phyloP scores from a whole-genome alignment of 148 eudicot genomes.

The Persicaria tinctoria region DNA sequence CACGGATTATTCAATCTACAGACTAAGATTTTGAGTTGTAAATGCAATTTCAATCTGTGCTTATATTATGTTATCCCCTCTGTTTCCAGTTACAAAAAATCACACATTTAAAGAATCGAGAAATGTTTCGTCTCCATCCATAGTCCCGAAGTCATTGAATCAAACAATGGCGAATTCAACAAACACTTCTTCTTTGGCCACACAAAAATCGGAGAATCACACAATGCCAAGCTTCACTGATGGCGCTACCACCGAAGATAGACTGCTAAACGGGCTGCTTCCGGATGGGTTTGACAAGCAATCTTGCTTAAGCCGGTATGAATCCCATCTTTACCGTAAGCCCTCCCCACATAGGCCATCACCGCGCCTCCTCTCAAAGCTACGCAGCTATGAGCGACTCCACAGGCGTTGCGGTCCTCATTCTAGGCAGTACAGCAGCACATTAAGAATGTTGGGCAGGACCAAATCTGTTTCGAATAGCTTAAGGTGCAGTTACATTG shows the following conservation, averaged over 20 bases:
- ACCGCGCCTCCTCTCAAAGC: constrained; percentile 47
- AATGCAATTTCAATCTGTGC: too few relatives aligned
- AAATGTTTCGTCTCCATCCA: not conserved
- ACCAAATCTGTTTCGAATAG: not conserved
- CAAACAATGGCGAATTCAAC: not conserved
- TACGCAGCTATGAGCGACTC: constrained; percentile 58
- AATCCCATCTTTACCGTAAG: constrained; percentile 32
- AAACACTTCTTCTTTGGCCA: not conserved
- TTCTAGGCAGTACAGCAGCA: constrained; percentile 36
- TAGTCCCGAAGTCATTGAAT: too few relatives aligned
- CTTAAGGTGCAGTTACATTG: constrained; percentile 42
- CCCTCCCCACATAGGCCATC: constrained; percentile 35
- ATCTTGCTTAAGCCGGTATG: constrained; percentile 59
- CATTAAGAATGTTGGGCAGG: constrained; percentile 28
- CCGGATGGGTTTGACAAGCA: constrained; percentile 29
- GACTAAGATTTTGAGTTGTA: not conserved
- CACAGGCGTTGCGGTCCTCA: constrained; percentile 64
- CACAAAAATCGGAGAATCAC: not conserved
- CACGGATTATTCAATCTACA: not conserved
- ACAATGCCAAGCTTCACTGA: not conserved
- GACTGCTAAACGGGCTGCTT: constrained; percentile 30
- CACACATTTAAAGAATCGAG: not conserved
- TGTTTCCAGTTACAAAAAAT: not conserved
- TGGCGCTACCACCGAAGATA: not conserved
- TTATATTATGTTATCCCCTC: not conserved